Percentiles rank a stretch among this genome's conserved stretches.
Evolutionary conservation across 23 red algal species (phyloP).

Genomic region (Gracilaria gracilis): DNA sequence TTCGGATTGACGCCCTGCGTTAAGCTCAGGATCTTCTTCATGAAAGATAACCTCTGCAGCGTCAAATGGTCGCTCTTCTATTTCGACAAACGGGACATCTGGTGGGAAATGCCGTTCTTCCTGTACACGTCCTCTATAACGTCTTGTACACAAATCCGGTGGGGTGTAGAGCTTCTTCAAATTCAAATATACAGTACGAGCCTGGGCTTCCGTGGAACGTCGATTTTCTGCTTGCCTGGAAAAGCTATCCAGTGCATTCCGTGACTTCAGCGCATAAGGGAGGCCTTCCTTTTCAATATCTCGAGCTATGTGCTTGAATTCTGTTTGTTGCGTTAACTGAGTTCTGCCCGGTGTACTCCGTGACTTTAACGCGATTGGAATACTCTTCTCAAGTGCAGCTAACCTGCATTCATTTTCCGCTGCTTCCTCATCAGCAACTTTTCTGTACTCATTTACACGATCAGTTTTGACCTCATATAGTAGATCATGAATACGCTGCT

Average conservation of each 20-base stretch:
- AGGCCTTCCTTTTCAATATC: not conserved
- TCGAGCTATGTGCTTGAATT: not conserved
- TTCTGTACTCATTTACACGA: not conserved
- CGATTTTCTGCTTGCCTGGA: no score
- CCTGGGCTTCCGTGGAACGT: no score
- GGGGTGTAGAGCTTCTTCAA: not conserved
- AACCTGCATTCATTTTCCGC: slow-evolving; percentile 2
- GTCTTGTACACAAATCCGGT: no score
- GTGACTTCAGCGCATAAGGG: not conserved
- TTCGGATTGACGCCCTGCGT: not conserved
- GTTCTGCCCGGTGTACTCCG: not conserved
- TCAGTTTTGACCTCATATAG: not conserved
- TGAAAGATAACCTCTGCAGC: not conserved
- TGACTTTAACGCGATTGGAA: not conserved
- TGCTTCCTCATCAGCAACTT: slow-evolving; percentile 1
- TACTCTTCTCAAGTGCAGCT: not conserved
- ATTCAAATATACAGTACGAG: no score
- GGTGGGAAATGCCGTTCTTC: no score
- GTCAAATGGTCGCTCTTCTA: not conserved
- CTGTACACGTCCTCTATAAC: not conserved
- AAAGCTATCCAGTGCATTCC: not conserved
- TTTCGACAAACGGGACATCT: not conserved
- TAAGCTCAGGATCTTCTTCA: not conserved
- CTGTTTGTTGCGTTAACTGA: not conserved
- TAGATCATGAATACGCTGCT: not conserved